Base-by-base conservation (phyloP, 495 filamentous ascomycete genomes). In the Hamigera avellanea region DNA sequence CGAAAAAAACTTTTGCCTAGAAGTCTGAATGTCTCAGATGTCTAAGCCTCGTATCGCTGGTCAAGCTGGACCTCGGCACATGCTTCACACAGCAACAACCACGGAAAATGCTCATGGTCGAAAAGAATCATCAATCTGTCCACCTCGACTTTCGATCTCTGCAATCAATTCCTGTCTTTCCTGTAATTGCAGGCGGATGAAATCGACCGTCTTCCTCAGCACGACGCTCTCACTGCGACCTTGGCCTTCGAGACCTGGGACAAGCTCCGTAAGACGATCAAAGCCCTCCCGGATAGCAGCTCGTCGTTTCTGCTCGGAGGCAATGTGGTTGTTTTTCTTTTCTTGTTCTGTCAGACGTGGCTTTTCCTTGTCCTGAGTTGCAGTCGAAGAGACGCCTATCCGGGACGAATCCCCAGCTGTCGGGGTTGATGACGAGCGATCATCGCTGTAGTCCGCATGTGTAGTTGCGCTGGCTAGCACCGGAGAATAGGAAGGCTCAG, bases 271-370 rank as follows among this genome's bases (percentile, higher is more conserved):
- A 2, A 95, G 67, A 14, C 75, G 68, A 57, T 95, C 87, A 45
- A 91, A 93, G n/a, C 81, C 84, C 19, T 82, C 75, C 19, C 88
- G 75, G 41, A 95, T 94, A 3, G 80, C 81, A 45, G 82, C 73
- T 19, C 88, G 79, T 9, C 88, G 80, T 58, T 94, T 93, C 54
- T 93, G 81, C 56, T 95, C 88, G 1, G 82, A 87, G 7, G 75
- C 76, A 45, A 93, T 91, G 51, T 94, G 87, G 46, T 94, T 95
- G 42, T 76, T 76, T 59, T 91, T 93, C 67, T 91, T 93, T 54
- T 93, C 81, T 41, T 81, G 73, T 37, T 88, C 83, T 2, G 81
- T 86, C 37, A 93, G 66, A 14, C 85, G 76, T n/a, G 82, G 81
- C 45, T 77, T 79, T 19, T 83, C 79, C 32, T 67, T 64, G 12